These are phyloP conservation scores for Alternaria atra DNA, from an alignment of 2,329 filamentous ascomycete species.

Conservation along the genomic window DNA sequence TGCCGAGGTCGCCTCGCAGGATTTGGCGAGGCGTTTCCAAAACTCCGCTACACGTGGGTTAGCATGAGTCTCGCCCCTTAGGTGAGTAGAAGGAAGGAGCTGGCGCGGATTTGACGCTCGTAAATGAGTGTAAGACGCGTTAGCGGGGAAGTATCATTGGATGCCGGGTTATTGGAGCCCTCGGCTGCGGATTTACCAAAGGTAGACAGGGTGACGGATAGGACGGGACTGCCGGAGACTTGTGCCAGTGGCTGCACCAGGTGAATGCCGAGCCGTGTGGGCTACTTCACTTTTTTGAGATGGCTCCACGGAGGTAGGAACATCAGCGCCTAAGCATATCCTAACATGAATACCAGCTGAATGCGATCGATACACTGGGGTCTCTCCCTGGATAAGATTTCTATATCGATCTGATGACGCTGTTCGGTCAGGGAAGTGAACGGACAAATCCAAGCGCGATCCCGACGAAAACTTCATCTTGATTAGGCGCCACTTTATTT, in stretches of 20 bases:
- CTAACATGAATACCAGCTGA: background rate
- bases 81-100: slow-evolving; percentile 1
- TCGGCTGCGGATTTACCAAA: slow-evolving; percentile 12
- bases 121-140: slow-evolving; percentile 9
- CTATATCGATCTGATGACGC: background rate
- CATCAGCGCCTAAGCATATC: background rate
- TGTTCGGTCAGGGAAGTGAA: background rate
- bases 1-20: slow-evolving; percentile 8
- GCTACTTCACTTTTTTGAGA: background rate
- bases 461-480: background rate
- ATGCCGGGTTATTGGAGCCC: slow-evolving; percentile 3
- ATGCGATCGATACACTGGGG: background rate
- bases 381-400: background rate
- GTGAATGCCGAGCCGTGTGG: slow-evolving; percentile 16
- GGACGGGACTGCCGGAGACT: slow-evolving; percentile 5
- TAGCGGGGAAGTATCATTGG: slow-evolving; percentile 8
- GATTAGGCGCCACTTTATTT: slow-evolving; percentile 2
- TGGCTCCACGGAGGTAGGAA: background rate
- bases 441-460: background rate
- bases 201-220: slow-evolving; percentile 13
- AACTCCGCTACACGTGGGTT: slow-evolving; percentile 16
- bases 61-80: slow-evolving; percentile 18
- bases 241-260: slow-evolving; percentile 12
- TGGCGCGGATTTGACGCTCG: slow-evolving; percentile 10
- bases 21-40: slow-evolving; percentile 7